These are phyloP conservation scores for Sarcodon aspratus DNA, from an alignment of 768 basidiomycete species.

Conservation along the genomic window DNA sequence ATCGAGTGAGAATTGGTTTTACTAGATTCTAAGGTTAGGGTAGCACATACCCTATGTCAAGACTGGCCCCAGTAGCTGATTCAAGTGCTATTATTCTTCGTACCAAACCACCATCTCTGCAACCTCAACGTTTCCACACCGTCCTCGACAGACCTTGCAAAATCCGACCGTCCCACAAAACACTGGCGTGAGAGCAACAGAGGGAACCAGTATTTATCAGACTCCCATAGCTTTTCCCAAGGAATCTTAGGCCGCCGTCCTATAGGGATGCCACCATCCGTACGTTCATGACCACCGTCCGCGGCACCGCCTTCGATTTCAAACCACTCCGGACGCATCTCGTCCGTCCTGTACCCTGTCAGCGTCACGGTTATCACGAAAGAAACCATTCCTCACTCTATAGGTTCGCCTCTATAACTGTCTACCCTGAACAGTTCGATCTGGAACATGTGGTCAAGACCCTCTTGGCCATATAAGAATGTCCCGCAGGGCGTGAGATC, in stretches of 20 bases:
- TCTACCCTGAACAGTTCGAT: conserved; percentile 65
- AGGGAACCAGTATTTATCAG: conserved; percentile 62
- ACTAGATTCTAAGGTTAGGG: too few relatives aligned
- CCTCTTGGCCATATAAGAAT: conserved; percentile 50
- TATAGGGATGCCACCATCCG: background rate
- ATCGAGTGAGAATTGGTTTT: too few relatives aligned
- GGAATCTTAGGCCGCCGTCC: conserved; percentile 37
- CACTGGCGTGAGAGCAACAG: conserved; percentile 30
- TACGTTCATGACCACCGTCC: background rate
- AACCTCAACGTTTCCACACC: conserved; percentile 9
- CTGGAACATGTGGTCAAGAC: conserved; percentile 48
- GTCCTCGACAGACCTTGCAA: conserved; percentile 8
- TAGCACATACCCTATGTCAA: too few relatives aligned
- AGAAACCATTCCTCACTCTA: conserved; percentile 39
- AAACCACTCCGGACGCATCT: conserved; percentile 86
- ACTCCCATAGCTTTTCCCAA: conserved; percentile 49
- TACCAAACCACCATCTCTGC: conserved; percentile 26
- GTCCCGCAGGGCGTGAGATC: conserved; percentile 51
- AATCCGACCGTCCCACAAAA: conserved; percentile 42
- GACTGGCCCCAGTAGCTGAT: too few relatives aligned
- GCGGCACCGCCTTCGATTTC: conserved; percentile 16
- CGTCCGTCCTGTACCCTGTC: conserved; percentile 50
- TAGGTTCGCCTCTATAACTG: conserved; percentile 44
- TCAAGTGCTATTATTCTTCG: too few relatives aligned
- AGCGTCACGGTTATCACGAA: background rate